Conservation (phyloP, 1,284 basidiomycete species). For the Trametes pubescens region DNA sequence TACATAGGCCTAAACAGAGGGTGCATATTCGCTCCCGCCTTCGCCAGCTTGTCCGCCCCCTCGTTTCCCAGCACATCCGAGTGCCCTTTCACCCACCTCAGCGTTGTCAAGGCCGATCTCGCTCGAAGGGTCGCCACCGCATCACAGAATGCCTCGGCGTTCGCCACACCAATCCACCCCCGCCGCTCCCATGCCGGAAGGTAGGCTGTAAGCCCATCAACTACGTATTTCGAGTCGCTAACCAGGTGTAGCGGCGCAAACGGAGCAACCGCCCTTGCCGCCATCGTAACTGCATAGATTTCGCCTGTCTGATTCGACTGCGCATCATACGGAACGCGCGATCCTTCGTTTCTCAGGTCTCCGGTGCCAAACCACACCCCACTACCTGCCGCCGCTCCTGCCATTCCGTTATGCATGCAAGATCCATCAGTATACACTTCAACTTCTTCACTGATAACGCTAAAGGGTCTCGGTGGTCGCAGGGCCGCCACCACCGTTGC, state of each 20-base stretch:
- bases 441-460: not conserved
- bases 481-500: not conserved
- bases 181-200: not conserved
- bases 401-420: slow-evolving; percentile 16
- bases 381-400: slow-evolving; percentile 30
- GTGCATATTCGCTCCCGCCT: not conserved
- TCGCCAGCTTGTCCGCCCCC: not conserved
- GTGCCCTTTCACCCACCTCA: not conserved
- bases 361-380: slow-evolving; percentile 33
- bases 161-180: not conserved
- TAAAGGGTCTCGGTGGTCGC: not conserved
- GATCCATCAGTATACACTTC: slow-evolving; percentile 21
- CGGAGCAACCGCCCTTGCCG: not conserved
- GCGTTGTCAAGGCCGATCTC: not conserved
- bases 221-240: not conserved
- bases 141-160: not conserved
- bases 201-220: not conserved
- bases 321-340: slow-evolving; percentile 24
- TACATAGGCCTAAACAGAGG: not conserved
- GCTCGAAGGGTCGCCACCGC: slow-evolving; percentile 9
- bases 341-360: slow-evolving; percentile 26
- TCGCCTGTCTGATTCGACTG: slow-evolving; percentile 40
- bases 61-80: not conserved
- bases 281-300: slow-evolving; percentile 32
- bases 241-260: not conserved